Evolutionary conservation across 2,329 filamentous ascomycete species (phyloP).

Genomic region (Venturia aucupariae): DNA sequence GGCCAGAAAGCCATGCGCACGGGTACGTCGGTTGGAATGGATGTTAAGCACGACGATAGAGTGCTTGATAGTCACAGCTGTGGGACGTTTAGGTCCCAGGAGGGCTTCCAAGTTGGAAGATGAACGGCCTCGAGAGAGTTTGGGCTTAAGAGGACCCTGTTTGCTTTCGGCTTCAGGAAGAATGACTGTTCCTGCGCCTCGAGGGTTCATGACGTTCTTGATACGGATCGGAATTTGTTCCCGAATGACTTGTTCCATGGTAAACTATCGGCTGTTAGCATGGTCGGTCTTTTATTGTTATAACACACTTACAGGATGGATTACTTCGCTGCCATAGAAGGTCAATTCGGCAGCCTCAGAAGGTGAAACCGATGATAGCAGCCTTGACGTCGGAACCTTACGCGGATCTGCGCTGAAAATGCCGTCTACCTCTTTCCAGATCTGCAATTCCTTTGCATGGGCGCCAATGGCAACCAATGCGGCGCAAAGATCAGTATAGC

Average conservation of each 20-base stretch:
- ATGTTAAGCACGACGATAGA: constrained; percentile 96
- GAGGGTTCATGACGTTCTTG: constrained; percentile 85
- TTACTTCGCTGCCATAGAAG: constrained; percentile 69
- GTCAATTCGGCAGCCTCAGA: constrained; percentile 93
- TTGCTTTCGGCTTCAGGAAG: constrained; percentile 59
- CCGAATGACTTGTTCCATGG: constrained; percentile 78
- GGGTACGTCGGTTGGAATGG: constrained; percentile 92
- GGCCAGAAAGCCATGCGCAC: constrained; percentile 92
- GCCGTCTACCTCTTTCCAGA: constrained; percentile 98
- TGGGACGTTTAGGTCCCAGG: constrained; percentile 39
- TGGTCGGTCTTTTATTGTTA: neutral
- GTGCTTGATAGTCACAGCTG: constrained; percentile 89
- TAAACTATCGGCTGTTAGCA: neutral
- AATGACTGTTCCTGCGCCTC: constrained; percentile 69
- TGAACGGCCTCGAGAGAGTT: constrained; percentile 40
- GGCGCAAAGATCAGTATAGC: constrained; percentile 94
- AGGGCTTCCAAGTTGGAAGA: constrained; percentile 28
- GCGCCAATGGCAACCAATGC: constrained; percentile 84
- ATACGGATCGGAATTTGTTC: constrained; percentile 80
- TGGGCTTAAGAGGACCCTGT: constrained; percentile 46
- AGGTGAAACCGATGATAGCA: constrained; percentile 84
- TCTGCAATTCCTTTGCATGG: constrained; percentile 80
- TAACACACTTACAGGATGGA: constrained; percentile 55
- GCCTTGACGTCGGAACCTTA: constrained; percentile 83
- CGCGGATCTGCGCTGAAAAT: constrained; percentile 82